Evolutionary conservation across 2,329 filamentous ascomycete species (phyloP).

Genomic region (Aspergillus melleus): DNA sequence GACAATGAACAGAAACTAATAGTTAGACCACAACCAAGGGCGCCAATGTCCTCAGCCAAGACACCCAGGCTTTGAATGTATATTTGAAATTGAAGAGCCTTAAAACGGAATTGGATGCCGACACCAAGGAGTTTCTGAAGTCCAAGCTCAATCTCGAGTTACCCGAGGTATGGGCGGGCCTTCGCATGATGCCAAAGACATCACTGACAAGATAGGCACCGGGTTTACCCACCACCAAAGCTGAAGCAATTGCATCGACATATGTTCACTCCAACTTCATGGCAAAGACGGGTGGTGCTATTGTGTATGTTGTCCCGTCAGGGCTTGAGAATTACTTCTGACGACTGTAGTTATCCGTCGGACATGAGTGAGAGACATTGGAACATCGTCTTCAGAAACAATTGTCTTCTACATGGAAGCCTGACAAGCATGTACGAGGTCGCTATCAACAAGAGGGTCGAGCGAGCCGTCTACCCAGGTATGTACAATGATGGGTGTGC

Average conservation of each 20-base stretch:
- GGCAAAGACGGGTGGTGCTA: not conserved
- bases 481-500: too few relatives aligned
- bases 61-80: too few relatives aligned
- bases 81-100: too few relatives aligned
- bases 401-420: not conserved
- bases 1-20: too few relatives aligned
- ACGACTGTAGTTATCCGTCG: not conserved
- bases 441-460: not conserved
- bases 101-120: too few relatives aligned
- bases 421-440: not conserved
- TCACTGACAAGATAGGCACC: too few relatives aligned
- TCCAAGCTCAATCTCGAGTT: too few relatives aligned
- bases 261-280: not conserved
- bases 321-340: not conserved
- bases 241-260: not conserved
- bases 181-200: too few relatives aligned
- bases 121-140: too few relatives aligned
- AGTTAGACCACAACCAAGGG: too few relatives aligned
- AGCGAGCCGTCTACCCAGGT: not conserved
- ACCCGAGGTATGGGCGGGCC: too few relatives aligned
- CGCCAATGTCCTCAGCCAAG: too few relatives aligned
- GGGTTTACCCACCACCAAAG: not conserved
- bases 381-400: conserved; percentile 3
- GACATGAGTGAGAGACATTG: conserved; percentile 3
- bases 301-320: not conserved